Base-by-base conservation (phyloP, 306 rosid species). In the Lagenaria siceraria region DNA sequence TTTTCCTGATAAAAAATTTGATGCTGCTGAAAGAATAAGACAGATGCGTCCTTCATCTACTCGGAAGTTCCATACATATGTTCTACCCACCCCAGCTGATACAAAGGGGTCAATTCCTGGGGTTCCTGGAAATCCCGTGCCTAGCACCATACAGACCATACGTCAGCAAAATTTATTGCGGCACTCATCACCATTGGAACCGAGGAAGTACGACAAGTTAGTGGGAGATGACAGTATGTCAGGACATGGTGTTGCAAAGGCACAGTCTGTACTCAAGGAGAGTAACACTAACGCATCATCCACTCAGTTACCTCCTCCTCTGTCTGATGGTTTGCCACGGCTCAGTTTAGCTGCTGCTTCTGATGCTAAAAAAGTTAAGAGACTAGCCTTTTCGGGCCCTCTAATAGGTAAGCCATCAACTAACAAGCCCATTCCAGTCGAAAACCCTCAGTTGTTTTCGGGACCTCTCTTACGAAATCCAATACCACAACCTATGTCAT, bases 371-470 rank as follows among this genome's bases (percentile, higher is more conserved):
- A 92, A 92, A 80, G 76, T 86, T 68, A 92, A 84, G 85, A 88
- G 97, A 60, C 81, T 81, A 18, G 87, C 97, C 68, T 90, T 92
- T 87, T 96, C 99, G 75, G 99, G 98, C 77, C 99, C 99, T 42
- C 62, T 96, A 83, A 87, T 84, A 76, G 83, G 92, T 58, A 88
- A 86, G 83, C 89, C 83, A 29, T 78, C 88, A 83, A 62, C 88
- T 78, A 85, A 88, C 80, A 90, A 81, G 73, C 88, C 87, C 17
- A 80, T 78, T 27, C 73, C 87, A 24, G 31, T 46, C 14, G 90
- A 85, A 25, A 81, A 65, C 63, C 86, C 85, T 79, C 96, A 87
- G 38, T 80, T 90, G 86, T 89, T 86, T 82, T 96, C 98, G 72
- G 99, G 97, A 70, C 93, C 99, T 81, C 80, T 96, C 62, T 80